Evolutionary conservation across 805 yeast species (phyloP).

Genomic region (Schwanniomyces yamadae): DNA sequence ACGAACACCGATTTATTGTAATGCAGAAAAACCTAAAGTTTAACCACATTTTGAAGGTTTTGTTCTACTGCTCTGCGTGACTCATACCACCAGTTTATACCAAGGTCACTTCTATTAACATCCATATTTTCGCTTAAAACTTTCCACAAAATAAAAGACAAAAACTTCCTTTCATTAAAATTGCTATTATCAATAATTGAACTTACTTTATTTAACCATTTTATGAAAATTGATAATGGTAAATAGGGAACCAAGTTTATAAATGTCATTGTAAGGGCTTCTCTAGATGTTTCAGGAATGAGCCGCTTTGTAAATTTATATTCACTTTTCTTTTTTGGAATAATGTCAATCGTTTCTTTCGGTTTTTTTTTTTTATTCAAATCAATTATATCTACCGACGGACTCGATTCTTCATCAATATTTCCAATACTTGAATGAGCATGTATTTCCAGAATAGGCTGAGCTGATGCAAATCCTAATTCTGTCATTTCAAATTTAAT

Average conservation of each 20-base stretch:
- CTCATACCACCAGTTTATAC: constrained; percentile 64
- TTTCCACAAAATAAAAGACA: constrained; percentile 50
- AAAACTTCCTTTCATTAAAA: constrained; percentile 34
- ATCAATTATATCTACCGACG: constrained; percentile 21
- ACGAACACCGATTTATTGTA: too few species aligned
- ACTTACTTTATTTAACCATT: constrained; percentile 51
- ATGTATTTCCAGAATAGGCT: constrained; percentile 35
- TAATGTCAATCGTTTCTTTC: constrained; percentile 21
- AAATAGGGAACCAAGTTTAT: constrained; percentile 55
- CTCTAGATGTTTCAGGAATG: constrained; percentile 42
- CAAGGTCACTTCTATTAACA: constrained; percentile 54
- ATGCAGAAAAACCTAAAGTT: not conserved
- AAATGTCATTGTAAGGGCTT: constrained; percentile 47
- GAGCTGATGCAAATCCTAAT: constrained; percentile 30
- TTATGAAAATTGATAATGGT: constrained; percentile 38
- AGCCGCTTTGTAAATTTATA: constrained; percentile 24
- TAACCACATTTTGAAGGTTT: not conserved
- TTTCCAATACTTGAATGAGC: constrained; percentile 36
- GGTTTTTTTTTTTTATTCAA: constrained; percentile 34
- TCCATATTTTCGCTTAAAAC: constrained; percentile 57
- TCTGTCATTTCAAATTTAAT: constrained; percentile 11
- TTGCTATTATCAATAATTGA: constrained; percentile 31
- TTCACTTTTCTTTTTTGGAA: constrained; percentile 5
- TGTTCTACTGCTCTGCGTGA: constrained; percentile 11
- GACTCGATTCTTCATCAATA: constrained; percentile 18